Conservation (phyloP, 257 asterid species). For the Anisodus tanguticus region DNA sequence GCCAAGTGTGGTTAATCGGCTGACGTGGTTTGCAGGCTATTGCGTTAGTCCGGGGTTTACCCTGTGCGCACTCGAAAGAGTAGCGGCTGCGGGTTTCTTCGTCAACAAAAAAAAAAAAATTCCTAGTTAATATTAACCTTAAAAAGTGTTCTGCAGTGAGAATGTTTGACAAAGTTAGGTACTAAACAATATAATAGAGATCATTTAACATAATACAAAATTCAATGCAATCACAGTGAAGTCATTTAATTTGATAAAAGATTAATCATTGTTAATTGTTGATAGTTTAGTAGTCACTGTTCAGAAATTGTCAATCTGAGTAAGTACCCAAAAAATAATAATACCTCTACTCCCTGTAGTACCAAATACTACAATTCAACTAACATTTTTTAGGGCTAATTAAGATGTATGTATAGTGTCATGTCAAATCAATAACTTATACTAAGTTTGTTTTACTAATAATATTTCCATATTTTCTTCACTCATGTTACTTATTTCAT, state of each 20-base stretch:
- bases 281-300: slow-evolving; percentile 20
- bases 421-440: slow-evolving; percentile 24
- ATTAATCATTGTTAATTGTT: background rate
- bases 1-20: too few relatives aligned
- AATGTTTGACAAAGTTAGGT: background rate
- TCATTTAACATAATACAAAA: background rate
- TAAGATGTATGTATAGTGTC: background rate
- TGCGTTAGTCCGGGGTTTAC: too few relatives aligned
- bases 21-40: too few relatives aligned
- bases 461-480: slow-evolving; percentile 11
- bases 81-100: too few relatives aligned
- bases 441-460: background rate
- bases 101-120: too few relatives aligned
- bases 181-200: background rate
- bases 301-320: background rate
- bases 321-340: background rate
- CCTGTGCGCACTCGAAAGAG: too few relatives aligned
- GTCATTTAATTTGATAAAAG: background rate
- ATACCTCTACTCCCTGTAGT: background rate
- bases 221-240: background rate
- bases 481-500: background rate
- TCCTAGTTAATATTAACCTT: too few relatives aligned
- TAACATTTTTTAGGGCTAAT: background rate
- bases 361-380: background rate
- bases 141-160: background rate